Base-by-base conservation (phyloP, 2,329 filamentous ascomycete species). In the Trichoderma lentiforme region DNA sequence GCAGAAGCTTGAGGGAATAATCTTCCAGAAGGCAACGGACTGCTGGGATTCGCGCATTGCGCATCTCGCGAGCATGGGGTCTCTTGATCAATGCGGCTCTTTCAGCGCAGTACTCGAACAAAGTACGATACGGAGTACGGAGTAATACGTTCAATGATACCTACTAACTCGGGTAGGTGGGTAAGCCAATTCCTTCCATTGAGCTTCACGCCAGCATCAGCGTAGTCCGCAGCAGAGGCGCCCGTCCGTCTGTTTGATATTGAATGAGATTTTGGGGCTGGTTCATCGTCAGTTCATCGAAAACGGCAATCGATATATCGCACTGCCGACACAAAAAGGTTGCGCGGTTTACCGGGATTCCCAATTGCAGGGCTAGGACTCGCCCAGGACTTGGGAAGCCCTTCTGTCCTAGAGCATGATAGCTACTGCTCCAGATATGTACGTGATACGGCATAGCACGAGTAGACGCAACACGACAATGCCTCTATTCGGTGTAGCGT, bases 401-500 rank as follows among this genome's bases (percentile, higher is more conserved):
- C 47, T 53, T 24, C 21, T 24, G 47, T 53, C 47, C 47, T 53
- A 24, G 47, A 53, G 47, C 47, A 21, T 53, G 47, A 12, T 24
- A n/a, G 39, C 15, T 53, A 24, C 34, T 43, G 24, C 53, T 15
- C 57, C 9, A 11, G 8, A 34, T 53, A 57, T 56, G 47, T 39
- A 57, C 47, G 64, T 18, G 64, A 67, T 57, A 39, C 28, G 51
- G 51, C 32, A 57, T 28, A 57, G 64, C 51, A 57, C 36, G 15
- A 18, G 36, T 39, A 18, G 36, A 39, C 51, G 32, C 51, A 39
- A 57, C 51, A 39, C 61, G 1, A 0, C 32, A 67, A 67, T 67
- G 64, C 64, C 64, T 67, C 11, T 24, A 43, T 58, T 67, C 11
- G 64, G 64, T 43, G 64, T 67, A 67, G 64, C 30, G 43, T 21